Base-by-base conservation (phyloP, 768 basidiomycete genomes). In the Termitomyces sp. region DNA sequence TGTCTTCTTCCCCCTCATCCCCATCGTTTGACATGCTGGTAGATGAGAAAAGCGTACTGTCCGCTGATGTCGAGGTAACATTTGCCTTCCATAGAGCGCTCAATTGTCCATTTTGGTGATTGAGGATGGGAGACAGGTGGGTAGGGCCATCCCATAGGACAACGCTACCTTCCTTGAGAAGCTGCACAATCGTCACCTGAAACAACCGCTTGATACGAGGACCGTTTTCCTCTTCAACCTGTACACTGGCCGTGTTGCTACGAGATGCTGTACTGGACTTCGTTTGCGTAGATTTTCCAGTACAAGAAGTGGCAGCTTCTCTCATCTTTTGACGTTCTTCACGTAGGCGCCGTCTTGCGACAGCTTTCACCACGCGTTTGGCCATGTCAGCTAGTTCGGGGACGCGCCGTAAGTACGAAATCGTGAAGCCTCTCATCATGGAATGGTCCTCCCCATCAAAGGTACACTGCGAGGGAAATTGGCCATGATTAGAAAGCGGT, bases 321-420 rank as follows among this genome's bases (percentile, higher is more conserved):
- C 75, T 78, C 31, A 68, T 62, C 57, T 73, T 76, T 66, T 80
- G 78, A 31, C 72, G 71, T 54, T 79, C 79, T 22, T 78, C 81
- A 45, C 79, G 77, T 15, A 72, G 69, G n/a, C 82, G 77, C 15
- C 83, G 77, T 60, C 79, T 81, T 3, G 71, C 71, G 52, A 88
- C 88, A 2, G 84, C 82, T 44, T 80, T 74, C 12, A 87, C 85
- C 2, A 92, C 84, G 10, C 85, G 76, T 24, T 76, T 72, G 5
- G 89, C 88, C 55, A 92, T 75, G 13, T 81, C 73, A 0, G 80
- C 74, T 3, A 92, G 75, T 62, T 89, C 90, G 9, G 89, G 88
- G 0, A 92, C 86, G 47, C 90, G 86, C 7, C 88, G 82, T 2
- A 92, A 77, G 64, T 90, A 85, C 0, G 89, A 89, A 7, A 91